phyloP scores from a whole-genome alignment of 2,329 filamentous ascomycete species.

The Ascochyta fabae region DNA sequence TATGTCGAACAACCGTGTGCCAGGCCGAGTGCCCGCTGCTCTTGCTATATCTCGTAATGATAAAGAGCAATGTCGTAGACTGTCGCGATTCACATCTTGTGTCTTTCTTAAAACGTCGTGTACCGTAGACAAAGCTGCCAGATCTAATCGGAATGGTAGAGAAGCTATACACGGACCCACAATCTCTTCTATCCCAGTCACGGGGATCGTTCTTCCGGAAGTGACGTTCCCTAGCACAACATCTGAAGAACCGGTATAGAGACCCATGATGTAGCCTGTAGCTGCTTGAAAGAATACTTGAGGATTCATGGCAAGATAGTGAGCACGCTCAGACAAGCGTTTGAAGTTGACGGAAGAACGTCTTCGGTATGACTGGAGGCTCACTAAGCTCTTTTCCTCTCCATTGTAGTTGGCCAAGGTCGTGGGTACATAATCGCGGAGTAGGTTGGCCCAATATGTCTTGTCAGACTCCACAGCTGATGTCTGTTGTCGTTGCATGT shows the following conservation, averaged over 20 bases:
- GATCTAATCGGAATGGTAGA: conserved; percentile 72
- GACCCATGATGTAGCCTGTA: conserved; percentile 68
- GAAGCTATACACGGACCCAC: conserved; percentile 82
- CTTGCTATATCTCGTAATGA: conserved; percentile 74
- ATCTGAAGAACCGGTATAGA: conserved; percentile 69
- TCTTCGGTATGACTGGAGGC: conserved; percentile 23
- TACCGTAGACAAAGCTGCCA: conserved; percentile 59
- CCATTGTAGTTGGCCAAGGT: conserved; percentile 66
- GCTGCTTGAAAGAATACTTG: conserved; percentile 80
- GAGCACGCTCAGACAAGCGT: conserved; percentile 26
- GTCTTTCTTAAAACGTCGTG: conserved; percentile 68
- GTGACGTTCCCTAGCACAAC: conserved; percentile 79
- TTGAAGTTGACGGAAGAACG: conserved; percentile 27
- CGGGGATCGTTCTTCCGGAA: conserved; percentile 78
- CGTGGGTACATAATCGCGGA: conserved; percentile 63
- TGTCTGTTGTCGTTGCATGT: conserved; percentile 9
- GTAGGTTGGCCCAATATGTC: conserved; percentile 73
- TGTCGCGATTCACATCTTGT: conserved; percentile 69
- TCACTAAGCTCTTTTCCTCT: conserved; percentile 17
- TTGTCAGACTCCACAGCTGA: not conserved
- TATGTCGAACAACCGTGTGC: conserved; percentile 72
- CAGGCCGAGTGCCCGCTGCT: conserved; percentile 60
- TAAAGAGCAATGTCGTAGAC: conserved; percentile 68
- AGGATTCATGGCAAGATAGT: conserved; percentile 58
- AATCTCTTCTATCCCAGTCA: conserved; percentile 73